Evolutionary conservation across 306 rosid genomes (phyloP), one percentile per base, ranked within the genome.

Genomic region (Cucurbita pepo): DNA sequence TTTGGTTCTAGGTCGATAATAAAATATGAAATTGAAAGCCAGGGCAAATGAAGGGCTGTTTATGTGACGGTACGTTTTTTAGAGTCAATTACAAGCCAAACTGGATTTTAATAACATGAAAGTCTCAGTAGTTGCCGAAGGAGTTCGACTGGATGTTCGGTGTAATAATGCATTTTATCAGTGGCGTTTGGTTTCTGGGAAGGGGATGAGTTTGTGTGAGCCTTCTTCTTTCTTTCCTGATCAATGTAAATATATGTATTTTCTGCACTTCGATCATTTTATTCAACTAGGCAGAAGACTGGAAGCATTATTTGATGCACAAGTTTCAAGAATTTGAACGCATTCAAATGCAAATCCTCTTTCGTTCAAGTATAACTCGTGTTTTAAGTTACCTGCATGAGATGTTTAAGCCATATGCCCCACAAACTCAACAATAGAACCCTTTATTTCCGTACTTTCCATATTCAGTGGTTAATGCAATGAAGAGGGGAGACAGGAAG

Each of bases 161-260:
- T 62, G 50, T 62, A 64, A 64, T 64, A 64, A 43, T 64, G 71
- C 53, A 43, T 41, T 62, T 8, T 15, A 64, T 38, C 72, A 47
- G 10, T 48, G 25, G 13, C 25, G 50, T 30, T 69, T 69, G 73
- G 55, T 50, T 50, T 48, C 38, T 22, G 58, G 73, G 57, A 14
- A 50, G 50, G 73, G 73, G 43, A 30, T 50, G 73, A 41, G 71
- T 65, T 44, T 65, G 53, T 65, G 54, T 21, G 53, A 69, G 57
- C 43, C 73, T 69, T 69, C 73, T 67, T 67, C 43, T 57, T 69
- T 69, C 73, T 69, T 69, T 69, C 58, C 54, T 50, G 56, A 16
- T 30, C 54, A 69, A 69, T 50, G 73, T 69, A 69, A 25, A 69
- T 69, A 66, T 66, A 69, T 25, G 25, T 8, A 22, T 50, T 47